Percentiles rank a stretch among this genome's conserved stretches.
Conservation (phyloP, 2,329 filamentous ascomycete genomes). For the Botrytis sinoallii region DNA sequence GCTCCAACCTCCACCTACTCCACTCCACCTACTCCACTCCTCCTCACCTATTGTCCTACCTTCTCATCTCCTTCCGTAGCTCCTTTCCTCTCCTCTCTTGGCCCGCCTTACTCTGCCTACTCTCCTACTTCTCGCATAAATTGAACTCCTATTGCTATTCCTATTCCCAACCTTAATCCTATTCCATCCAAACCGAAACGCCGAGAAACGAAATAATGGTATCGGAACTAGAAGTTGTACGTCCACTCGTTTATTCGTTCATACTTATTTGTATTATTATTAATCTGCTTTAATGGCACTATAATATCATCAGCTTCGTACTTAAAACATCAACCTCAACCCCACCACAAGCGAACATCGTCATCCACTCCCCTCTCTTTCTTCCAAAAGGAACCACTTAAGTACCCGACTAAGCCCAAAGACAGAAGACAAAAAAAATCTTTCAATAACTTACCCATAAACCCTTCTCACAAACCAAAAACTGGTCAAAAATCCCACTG, state of each 20-base stretch:
- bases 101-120: not conserved
- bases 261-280: not conserved
- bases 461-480: conserved; percentile 83
- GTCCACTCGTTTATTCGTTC: not conserved
- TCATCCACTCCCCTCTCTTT: not conserved
- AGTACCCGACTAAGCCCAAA: no score
- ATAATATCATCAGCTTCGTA: not conserved
- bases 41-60: not conserved
- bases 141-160: not conserved
- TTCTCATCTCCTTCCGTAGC: no score
- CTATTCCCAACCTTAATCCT: not conserved
- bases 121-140: not conserved
- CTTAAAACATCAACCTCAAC: not conserved
- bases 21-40: not conserved
- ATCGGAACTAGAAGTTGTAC: not conserved
- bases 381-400: not conserved
- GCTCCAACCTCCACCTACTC: not conserved
- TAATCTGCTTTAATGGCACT: conserved; percentile 19
- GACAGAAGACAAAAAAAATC: not conserved
- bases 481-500: conserved; percentile 78
- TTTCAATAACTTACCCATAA: conserved; percentile 59
- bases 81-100: not conserved
- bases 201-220: not conserved
- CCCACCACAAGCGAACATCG: no score
- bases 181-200: not conserved